Percentiles rank a stretch among this genome's conserved stretches.
phyloP scores from a whole-genome alignment of 225 moss, liverwort and hornwort genomes.

The Neckera pumila region DNA sequence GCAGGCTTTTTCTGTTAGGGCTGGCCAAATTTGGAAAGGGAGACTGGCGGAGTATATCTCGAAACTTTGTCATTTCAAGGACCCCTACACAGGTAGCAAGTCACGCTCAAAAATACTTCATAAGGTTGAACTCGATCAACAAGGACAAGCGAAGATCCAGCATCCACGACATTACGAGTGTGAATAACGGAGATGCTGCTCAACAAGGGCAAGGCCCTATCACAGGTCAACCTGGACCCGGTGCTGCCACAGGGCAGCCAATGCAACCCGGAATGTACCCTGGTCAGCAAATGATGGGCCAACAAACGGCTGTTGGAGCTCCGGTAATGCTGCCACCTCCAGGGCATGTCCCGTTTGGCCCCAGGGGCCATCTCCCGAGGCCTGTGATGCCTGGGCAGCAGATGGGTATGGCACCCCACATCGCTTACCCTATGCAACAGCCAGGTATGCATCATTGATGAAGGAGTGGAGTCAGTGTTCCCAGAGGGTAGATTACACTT shows the following conservation, averaged over 20 bases:
- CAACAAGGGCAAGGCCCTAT: conserved; percentile 76
- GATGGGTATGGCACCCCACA: conserved; percentile 60
- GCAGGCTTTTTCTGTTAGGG: conserved; percentile 74
- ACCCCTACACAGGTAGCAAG: conserved; percentile 95
- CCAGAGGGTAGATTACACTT: neutral
- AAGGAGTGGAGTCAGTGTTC: neutral
- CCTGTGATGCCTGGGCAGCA: conserved; percentile 35
- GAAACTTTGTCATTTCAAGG: conserved; percentile 83
- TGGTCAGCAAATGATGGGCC: conserved; percentile 5
- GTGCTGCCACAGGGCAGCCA: conserved; percentile 56
- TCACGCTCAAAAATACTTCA: conserved; percentile 91
- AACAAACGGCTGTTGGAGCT: neutral
- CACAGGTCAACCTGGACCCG: conserved; percentile 70
- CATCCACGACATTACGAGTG: conserved; percentile 91
- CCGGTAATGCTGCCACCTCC: conserved; percentile 2
- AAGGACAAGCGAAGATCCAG: conserved; percentile 91
- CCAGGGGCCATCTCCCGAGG: neutral
- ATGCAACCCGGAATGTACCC: conserved; percentile 12
- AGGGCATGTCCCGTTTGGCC: neutral
- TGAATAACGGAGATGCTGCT: conserved; percentile 56
- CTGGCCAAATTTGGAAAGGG: conserved; percentile 90
- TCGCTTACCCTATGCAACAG: conserved; percentile 73
- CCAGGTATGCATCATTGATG: conserved; percentile 71
- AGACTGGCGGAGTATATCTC: conserved; percentile 92
- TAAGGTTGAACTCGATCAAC: conserved; percentile 78